Evolutionary conservation across 495 filamentous ascomycete species (phyloP), one percentile per base, ranked within the genome.

Genomic region (Neurospora sp.): DNA sequence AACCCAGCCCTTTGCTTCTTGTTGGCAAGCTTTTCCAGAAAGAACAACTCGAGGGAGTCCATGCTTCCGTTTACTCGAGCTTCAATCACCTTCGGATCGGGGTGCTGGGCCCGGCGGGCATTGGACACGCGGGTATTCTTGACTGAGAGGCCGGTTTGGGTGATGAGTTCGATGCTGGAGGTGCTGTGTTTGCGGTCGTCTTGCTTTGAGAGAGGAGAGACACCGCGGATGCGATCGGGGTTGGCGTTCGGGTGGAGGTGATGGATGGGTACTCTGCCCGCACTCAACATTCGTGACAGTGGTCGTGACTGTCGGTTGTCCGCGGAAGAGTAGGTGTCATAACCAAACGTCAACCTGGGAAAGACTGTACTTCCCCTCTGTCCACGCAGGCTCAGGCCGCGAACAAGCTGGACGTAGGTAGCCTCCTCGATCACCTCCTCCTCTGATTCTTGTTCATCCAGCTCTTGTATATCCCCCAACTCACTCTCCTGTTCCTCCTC

Each of bases 1-100:
- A 65, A 35, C 5, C 0, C 22, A 14, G 53, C 53, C 10, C 12
- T 14, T 14, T 65, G 53, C 35, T 65, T 65, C 53, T 35, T 65
- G 17, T 73, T 80, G 17, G 70, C 73, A 40, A 79, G 75, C 17
- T 70, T 72, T 39, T 79, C 78, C 22, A 81, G 71, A 22, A 81
- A 78, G 70, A 81, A 79, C 0, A 70, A 22, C 8, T 81, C 76
- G 0, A 81, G 74, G 0, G 76, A 78, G 20, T 80, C 75, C 27
- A 81, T 20, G 5, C 73, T 75, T 2, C 71, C 48, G 1, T 65
- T n/a, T 44, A 65, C 38, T 5, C 73, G 65, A 14, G 48, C 40
- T 1, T 69, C 73, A 17, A 20, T 14, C 16, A 61, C 61, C 2
- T 48, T 70, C 10, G 27, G 53, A 1, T 35, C 53, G 8, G 27